Conservation (phyloP, 2,329 filamentous ascomycete genomes). For the Incumbomyces delicatus region DNA sequence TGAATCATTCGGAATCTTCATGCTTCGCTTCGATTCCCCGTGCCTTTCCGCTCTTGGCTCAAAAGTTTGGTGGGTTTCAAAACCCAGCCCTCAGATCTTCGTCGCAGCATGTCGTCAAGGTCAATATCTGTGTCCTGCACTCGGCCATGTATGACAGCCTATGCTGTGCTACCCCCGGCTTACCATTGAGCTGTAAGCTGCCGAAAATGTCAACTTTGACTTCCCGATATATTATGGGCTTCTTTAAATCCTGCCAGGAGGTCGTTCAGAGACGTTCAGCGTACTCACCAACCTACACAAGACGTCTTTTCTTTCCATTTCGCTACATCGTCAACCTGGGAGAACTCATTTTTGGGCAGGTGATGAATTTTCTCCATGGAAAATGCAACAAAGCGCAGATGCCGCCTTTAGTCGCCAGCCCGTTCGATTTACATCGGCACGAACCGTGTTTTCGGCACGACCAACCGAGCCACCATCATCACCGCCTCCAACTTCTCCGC, state of each 20-base stretch:
- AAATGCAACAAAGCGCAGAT: background rate
- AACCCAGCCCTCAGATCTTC: too few relatives aligned
- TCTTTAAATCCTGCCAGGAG: background rate
- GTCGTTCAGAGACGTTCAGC: background rate
- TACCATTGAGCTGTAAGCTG: conserved; percentile 3
- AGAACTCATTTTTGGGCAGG: too few relatives aligned
- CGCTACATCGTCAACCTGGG: background rate
- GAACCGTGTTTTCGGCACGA: conserved; percentile 3
- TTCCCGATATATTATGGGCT: background rate
- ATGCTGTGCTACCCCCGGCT: background rate
- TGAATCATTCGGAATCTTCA: too few relatives aligned
- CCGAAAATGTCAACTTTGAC: background rate
- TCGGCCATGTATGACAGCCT: conserved; percentile 4
- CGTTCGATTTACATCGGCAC: background rate
- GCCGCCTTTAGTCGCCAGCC: background rate
- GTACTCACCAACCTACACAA: background rate
- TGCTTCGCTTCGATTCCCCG: too few relatives aligned
- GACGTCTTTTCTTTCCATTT: background rate
- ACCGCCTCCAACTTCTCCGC: conserved; percentile 7
- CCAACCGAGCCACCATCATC: conserved; percentile 4
- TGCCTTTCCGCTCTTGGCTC: too few relatives aligned
- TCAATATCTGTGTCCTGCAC: background rate
- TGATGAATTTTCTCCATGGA: background rate
- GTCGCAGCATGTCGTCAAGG: background rate
- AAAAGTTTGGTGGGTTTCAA: too few relatives aligned